These are phyloP conservation scores for Thozetella sp. DNA, from an alignment of 495 filamentous ascomycete genomes.

Conservation along the genomic window DNA sequence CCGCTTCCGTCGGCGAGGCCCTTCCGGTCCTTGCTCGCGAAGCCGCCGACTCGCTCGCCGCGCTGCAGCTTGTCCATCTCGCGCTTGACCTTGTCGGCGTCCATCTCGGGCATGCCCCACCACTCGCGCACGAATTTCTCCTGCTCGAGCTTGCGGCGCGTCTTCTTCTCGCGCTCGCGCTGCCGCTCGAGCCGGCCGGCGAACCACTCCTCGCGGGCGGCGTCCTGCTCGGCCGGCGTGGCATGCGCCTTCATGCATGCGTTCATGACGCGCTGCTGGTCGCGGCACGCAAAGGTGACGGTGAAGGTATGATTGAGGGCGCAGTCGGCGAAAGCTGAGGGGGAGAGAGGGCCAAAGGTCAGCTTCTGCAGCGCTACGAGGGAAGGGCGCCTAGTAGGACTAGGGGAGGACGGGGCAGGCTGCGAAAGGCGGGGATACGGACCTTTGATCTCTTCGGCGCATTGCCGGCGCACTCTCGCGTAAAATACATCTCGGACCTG, in stretches of 20 bases:
- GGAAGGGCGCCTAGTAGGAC: constrained; percentile 1
- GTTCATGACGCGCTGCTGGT: constrained; percentile 84
- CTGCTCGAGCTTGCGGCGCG: constrained; percentile 53
- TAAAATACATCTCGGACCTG: constrained; percentile 91
- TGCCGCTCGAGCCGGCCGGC: constrained; percentile 66
- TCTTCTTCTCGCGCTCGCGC: constrained; percentile 61
- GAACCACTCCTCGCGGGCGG: constrained; percentile 94
- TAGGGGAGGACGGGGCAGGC: constrained; percentile 4
- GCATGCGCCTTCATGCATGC: constrained; percentile 86
- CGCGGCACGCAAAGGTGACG: constrained; percentile 81
- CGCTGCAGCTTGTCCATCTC: constrained; percentile 38
- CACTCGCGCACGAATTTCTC: constrained; percentile 61
- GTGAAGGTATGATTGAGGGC: constrained; percentile 82
- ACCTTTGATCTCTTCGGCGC: constrained; percentile 89
- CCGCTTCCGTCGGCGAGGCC: constrained; percentile 12
- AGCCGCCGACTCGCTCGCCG: constrained; percentile 38
- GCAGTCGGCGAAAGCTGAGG: constrained; percentile 81
- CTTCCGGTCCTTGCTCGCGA: constrained; percentile 16
- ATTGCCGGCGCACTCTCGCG: constrained; percentile 77
- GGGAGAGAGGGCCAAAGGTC: not conserved
- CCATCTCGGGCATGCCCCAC: constrained; percentile 57
- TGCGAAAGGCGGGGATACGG: constrained; percentile 14
- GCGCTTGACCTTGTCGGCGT: constrained; percentile 34
- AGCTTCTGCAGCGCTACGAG: not conserved
- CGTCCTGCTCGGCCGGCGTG: constrained; percentile 81